Conservation (phyloP, 1,284 basidiomycete genomes). For the Vanrija humicola region DNA sequence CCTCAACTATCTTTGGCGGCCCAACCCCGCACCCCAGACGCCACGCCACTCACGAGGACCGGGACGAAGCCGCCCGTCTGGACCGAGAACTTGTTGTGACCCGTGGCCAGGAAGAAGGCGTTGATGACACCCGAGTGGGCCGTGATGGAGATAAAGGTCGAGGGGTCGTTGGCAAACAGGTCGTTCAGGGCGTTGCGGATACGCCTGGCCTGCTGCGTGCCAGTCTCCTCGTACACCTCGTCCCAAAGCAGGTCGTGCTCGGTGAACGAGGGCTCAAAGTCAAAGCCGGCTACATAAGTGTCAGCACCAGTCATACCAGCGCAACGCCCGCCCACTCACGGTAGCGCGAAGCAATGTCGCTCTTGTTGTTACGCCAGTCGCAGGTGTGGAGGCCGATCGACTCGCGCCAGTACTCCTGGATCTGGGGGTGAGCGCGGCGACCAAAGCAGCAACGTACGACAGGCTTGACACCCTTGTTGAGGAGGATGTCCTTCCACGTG, state of each 20-base stretch:
- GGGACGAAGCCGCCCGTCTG: slow-evolving; percentile 33
- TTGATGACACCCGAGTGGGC: slow-evolving; percentile 37
- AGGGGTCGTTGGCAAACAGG: slow-evolving; percentile 29
- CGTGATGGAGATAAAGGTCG: slow-evolving; percentile 36
- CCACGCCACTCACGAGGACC: slow-evolving; percentile 16
- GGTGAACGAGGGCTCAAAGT: slow-evolving; percentile 29
- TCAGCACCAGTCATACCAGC: no score
- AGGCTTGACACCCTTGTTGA: slow-evolving; percentile 10
- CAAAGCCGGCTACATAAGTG: slow-evolving; percentile 15
- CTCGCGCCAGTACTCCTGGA: slow-evolving; percentile 29
- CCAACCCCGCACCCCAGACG: no score
- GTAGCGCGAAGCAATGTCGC: slow-evolving; percentile 19
- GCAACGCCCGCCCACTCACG: slow-evolving; percentile 9
- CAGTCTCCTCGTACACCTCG: slow-evolving; percentile 23
- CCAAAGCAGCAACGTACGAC: neutral
- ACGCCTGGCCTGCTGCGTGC: slow-evolving; percentile 17
- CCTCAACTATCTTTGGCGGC: no score
- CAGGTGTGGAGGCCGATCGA: slow-evolving; percentile 30
- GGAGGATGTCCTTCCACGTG: slow-evolving; percentile 35
- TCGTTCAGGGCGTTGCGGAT: slow-evolving; percentile 25
- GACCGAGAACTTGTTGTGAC: slow-evolving; percentile 22
- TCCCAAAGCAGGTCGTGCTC: slow-evolving; percentile 34
- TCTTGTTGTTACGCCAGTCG: slow-evolving; percentile 30
- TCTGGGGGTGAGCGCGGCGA: neutral
- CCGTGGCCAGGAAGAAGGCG: slow-evolving; percentile 24